Evolutionary conservation across 2,329 filamentous ascomycete genomes (phyloP).

Genomic region (Aspergillus udagawae): DNA sequence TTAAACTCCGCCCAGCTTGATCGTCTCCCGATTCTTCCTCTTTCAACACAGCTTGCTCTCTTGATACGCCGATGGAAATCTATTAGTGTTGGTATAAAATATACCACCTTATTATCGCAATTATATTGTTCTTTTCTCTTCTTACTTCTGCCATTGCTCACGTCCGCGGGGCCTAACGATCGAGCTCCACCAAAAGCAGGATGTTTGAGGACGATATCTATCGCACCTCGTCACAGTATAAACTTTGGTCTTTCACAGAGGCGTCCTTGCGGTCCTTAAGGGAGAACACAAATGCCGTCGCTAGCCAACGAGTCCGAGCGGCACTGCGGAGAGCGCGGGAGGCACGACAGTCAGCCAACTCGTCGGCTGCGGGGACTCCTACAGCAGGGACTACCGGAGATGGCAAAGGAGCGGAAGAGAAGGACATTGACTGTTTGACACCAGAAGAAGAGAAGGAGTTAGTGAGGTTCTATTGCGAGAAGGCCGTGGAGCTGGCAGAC

Average conservation of each 20-base stretch:
- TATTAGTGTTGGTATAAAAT: background rate
- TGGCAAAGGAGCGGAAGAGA: slow-evolving; percentile 31
- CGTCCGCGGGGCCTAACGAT: background rate
- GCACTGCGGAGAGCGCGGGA: slow-evolving; percentile 50
- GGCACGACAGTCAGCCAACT: slow-evolving; percentile 28
- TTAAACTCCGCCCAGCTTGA: background rate
- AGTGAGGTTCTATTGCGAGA: slow-evolving; percentile 71
- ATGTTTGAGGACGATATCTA: slow-evolving; percentile 93
- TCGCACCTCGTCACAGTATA: slow-evolving; percentile 82
- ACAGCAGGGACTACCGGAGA: slow-evolving; percentile 27
- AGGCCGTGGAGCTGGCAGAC: slow-evolving; percentile 55
- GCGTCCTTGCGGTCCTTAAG: slow-evolving; percentile 68
- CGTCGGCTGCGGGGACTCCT: slow-evolving; percentile 28
- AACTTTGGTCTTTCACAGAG: slow-evolving; percentile 87
- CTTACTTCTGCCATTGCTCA: background rate
- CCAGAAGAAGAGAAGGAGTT: slow-evolving; percentile 78
- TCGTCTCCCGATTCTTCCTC: background rate
- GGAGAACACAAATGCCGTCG: slow-evolving; percentile 72
- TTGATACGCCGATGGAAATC: background rate
- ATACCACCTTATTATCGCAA: background rate
- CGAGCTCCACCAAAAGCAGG: background rate
- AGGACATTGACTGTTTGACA: slow-evolving; percentile 71
- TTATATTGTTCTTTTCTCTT: background rate
- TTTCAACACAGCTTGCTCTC: background rate
- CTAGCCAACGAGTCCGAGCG: slow-evolving; percentile 62